Conservation (phyloP, 2,329 filamentous ascomycete species). For the Colletotrichum liaoningense region DNA sequence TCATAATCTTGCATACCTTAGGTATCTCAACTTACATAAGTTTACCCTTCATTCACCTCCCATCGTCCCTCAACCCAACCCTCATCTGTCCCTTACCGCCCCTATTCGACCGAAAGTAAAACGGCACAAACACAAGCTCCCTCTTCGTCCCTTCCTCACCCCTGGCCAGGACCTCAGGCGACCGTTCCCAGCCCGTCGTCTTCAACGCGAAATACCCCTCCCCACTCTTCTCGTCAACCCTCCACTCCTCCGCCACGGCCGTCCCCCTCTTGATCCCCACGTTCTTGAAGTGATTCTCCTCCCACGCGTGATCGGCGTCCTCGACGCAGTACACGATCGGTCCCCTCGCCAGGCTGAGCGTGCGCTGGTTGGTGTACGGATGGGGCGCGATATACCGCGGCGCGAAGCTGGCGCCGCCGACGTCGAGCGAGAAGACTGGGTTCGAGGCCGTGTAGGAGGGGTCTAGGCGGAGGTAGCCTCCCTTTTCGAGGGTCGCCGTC, state of each 20-base stretch:
- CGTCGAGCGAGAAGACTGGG: conserved; percentile 55
- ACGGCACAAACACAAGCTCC: conserved; percentile 63
- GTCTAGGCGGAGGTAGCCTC: conserved; percentile 62
- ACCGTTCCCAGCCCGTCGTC: conserved; percentile 36
- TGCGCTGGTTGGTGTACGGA: conserved; percentile 67
- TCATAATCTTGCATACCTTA: background rate
- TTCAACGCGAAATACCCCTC: conserved; percentile 44
- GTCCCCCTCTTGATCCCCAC: conserved; percentile 43
- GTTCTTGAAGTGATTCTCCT: conserved; percentile 65
- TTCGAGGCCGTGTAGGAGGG: conserved; percentile 52
- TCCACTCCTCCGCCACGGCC: conserved; percentile 36
- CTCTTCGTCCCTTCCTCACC: conserved; percentile 35
- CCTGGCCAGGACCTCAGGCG: conserved; percentile 36
- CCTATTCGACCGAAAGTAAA: conserved; percentile 65
- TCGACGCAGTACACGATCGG: conserved; percentile 72
- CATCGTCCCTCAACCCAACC: conserved; percentile 50
- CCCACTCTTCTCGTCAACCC: conserved; percentile 38
- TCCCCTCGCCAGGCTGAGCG: conserved; percentile 64
- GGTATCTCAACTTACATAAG: background rate
- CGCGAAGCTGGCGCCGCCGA: conserved; percentile 55
- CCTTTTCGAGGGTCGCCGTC: conserved; percentile 46
- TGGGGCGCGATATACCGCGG: conserved; percentile 63
- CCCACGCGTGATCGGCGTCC: conserved; percentile 68
- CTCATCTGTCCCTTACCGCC: conserved; percentile 66
- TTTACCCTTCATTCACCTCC: background rate